Evolutionary conservation across 2,329 filamentous ascomycete genomes (phyloP), one percentile per base, ranked within the genome.

Genomic region (Thelonectria rubi): DNA sequence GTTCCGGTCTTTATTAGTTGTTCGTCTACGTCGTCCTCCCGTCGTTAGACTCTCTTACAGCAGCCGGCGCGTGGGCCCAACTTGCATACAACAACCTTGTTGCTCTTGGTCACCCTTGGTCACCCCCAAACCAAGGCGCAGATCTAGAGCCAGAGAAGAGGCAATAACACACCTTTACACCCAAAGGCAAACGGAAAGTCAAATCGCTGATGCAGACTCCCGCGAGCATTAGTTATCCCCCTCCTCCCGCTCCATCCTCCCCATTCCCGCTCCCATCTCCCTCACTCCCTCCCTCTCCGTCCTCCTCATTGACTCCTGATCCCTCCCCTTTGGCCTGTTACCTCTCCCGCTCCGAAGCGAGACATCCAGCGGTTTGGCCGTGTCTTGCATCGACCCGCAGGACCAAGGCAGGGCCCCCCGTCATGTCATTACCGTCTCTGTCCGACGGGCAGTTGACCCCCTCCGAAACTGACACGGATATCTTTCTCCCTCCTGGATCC

Each of bases 391-490:
- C 57, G 49, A 57, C 63, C 69, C 70, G 69, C 67, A 71, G 57
- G 57, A 68, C 62, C 66, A 69, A 58, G 39, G 53, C 40, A 50
- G 48, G 57, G 63, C 64, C 66, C 59, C 65, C 64, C 66, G 67
- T 66, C 62, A 72, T 72, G 69, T 72, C 69, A 24, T 66, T 65
- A 58, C 69, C 69, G 10, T 72, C 69, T 59, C 59, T 72, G 57
- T 72, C 68, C 50, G 68, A 72, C 59, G 69, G 69, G 42, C 69
- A 69, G 63, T 64, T 72, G 26, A 72, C 69, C 45, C 69, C 69
- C 7, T 69, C 69, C 24, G 69, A 71, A 46, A 71, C 69, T 11
- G 69, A 71, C 48, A 70, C 69, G 12, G 69, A 71, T 52, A 62
- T 72, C 30, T 66, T 65, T 42, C 66, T 65, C 46, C 30, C 57